These are phyloP conservation scores for Xylariaceae sp. DNA, from an alignment of 2,329 filamentous ascomycete genomes.

Conservation along the genomic window DNA sequence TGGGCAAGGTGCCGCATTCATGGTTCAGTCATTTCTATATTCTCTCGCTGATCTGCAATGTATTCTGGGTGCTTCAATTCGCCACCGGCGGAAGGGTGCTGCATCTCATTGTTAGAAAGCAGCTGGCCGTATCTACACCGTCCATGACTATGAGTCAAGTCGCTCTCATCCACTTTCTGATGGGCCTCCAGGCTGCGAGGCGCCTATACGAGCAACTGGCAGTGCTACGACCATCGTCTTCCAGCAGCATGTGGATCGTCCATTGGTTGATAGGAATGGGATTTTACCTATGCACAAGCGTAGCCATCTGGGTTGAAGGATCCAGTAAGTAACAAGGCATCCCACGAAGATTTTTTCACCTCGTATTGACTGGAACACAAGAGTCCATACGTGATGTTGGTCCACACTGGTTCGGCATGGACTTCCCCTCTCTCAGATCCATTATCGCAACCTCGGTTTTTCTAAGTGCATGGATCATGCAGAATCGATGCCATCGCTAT, in stretches of 20 bases:
- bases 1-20: slow-evolving; percentile 68
- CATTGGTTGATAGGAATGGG: slow-evolving; percentile 75
- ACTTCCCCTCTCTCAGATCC: slow-evolving; percentile 41
- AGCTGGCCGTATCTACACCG: slow-evolving; percentile 27
- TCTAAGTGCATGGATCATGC: slow-evolving; percentile 62
- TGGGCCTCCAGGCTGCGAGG: slow-evolving; percentile 68
- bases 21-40: slow-evolving; percentile 91
- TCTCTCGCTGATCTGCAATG: slow-evolving; percentile 60
- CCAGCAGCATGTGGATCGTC: slow-evolving; percentile 74
- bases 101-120: slow-evolving; percentile 39
- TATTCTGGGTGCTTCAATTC: slow-evolving; percentile 69
- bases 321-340: slow-evolving; percentile 49
- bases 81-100: slow-evolving; percentile 50
- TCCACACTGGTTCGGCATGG: slow-evolving; percentile 25
- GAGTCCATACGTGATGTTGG: slow-evolving; percentile 32
- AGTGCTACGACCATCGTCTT: slow-evolving; percentile 61
- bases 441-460: slow-evolving; percentile 58
- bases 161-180: slow-evolving; percentile 62
- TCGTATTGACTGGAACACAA: slow-evolving; percentile 28
- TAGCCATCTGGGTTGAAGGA: slow-evolving; percentile 82
- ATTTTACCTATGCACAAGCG: slow-evolving; percentile 69
- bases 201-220: slow-evolving; percentile 69
- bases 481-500: slow-evolving; percentile 68
- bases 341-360: slow-evolving; percentile 7
- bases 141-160: slow-evolving; percentile 60